phyloP scores from a whole-genome alignment of 164 flowering plant genomes.

The Dillenia suffruticosa region DNA sequence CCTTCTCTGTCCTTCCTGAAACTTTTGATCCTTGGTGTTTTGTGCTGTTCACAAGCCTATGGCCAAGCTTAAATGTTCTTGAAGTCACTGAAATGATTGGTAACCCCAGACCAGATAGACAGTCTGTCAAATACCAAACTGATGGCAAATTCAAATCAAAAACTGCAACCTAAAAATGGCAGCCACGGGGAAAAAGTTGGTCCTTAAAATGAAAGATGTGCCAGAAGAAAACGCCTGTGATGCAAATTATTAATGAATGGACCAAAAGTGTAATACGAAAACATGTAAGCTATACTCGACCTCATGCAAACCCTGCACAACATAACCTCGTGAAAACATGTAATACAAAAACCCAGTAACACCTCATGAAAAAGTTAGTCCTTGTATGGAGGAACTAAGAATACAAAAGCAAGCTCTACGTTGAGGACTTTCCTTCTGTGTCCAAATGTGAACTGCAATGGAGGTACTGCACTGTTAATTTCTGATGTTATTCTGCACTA shows the following conservation, averaged over 20 bases:
- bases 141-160: constrained; percentile 50
- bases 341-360: too few species aligned
- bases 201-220: not conserved
- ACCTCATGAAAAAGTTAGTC: too few species aligned
- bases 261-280: constrained; percentile 1
- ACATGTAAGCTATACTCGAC: constrained; percentile 48
- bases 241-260: not conserved
- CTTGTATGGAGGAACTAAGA: constrained; percentile 62
- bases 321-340: too few species aligned
- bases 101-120: constrained; percentile 30
- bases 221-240: too few species aligned
- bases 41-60: constrained; percentile 21
- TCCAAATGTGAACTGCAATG: constrained; percentile 36
- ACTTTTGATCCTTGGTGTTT: constrained; percentile 24
- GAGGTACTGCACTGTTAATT: not conserved
- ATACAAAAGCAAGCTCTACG: constrained; percentile 52
- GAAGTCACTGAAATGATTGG: constrained; percentile 46
- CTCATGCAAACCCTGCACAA: constrained; percentile 72
- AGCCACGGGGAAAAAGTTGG: not conserved
- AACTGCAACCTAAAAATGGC: constrained; percentile 59
- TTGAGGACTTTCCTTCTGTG: constrained; percentile 36
- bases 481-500: not conserved
- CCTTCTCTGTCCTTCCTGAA: constrained; percentile 22
- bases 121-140: constrained; percentile 44
- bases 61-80: constrained; percentile 17